Percentiles rank a stretch among this genome's conserved stretches.
phyloP scores from a whole-genome alignment of 23 red algal species.

The Pyropia yezoensis region DNA sequence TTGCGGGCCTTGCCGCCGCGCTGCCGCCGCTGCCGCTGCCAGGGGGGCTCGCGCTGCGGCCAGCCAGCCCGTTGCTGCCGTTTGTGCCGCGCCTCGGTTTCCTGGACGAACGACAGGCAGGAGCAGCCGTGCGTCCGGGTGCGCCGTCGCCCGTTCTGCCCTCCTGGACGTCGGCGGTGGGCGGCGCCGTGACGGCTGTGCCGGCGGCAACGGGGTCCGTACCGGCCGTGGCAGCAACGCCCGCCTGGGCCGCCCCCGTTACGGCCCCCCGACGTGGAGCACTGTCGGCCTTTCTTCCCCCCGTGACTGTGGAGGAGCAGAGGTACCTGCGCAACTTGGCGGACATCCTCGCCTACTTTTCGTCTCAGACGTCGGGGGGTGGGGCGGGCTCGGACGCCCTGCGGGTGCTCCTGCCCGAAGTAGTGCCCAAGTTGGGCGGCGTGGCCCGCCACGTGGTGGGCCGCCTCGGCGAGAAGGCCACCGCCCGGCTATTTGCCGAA shows the following conservation, averaged over 20 bases:
- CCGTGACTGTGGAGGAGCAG: conserved; percentile 27
- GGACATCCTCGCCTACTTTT: conserved; percentile 22
- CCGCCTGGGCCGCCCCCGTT: too few relatives aligned
- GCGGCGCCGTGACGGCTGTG: too few relatives aligned
- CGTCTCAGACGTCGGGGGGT: conserved; percentile 4
- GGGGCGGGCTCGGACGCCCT: conserved; percentile 9
- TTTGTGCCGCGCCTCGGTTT: too few relatives aligned
- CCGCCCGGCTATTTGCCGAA: conserved; percentile 34
- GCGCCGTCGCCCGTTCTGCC: too few relatives aligned
- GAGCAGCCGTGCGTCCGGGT: too few relatives aligned
- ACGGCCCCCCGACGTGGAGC: too few relatives aligned
- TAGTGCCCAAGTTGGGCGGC: conserved; percentile 15
- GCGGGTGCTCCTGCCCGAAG: conserved; percentile 26
- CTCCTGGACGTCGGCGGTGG: too few relatives aligned
- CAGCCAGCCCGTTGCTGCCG: conserved; percentile 4
- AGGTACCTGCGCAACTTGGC: conserved; percentile 21
- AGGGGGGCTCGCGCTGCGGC: conserved; percentile 6
- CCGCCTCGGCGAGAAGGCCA: conserved; percentile 25
- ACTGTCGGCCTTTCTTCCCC: conserved; percentile 4
- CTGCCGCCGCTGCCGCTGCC: conserved; percentile 19
- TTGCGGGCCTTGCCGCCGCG: background rate
- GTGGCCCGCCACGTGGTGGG: conserved; percentile 32
- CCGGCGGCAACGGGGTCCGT: too few relatives aligned
- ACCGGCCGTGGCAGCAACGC: too few relatives aligned
- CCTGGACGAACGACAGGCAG: too few relatives aligned